Evolutionary conservation across 2,329 filamentous ascomycete genomes (phyloP).

Genomic region (Rutstroemia sp.): DNA sequence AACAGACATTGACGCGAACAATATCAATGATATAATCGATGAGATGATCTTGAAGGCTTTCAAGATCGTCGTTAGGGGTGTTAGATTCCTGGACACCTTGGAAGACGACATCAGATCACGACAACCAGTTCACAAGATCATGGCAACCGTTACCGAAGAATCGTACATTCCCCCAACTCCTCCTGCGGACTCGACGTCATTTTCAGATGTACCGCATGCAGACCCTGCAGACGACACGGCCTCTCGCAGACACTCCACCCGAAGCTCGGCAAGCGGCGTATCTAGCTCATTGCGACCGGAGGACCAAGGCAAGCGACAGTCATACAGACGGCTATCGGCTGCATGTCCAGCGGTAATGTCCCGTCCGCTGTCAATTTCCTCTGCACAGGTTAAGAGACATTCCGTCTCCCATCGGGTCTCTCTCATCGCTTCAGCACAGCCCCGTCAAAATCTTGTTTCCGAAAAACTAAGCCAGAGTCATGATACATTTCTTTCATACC

Average conservation of each 20-base stretch:
- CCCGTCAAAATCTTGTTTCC: slow-evolving; percentile 70
- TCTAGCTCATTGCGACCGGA: slow-evolving; percentile 21
- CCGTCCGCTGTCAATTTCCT: slow-evolving; percentile 23
- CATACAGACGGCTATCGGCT: slow-evolving; percentile 24
- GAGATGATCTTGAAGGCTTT: slow-evolving; percentile 92
- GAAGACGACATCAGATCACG: slow-evolving; percentile 52
- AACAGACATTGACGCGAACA: slow-evolving; percentile 39
- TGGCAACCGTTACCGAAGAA: slow-evolving; percentile 54
- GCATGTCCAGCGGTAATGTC: slow-evolving; percentile 18
- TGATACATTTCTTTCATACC: slow-evolving; percentile 81
- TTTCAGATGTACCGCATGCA: slow-evolving; percentile 35
- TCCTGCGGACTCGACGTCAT: slow-evolving; percentile 48
- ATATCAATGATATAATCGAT: slow-evolving; percentile 72
- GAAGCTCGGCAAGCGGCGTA: slow-evolving; percentile 25
- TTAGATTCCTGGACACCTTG: slow-evolving; percentile 82
- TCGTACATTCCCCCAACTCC: slow-evolving; percentile 53
- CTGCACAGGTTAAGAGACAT: slow-evolving; percentile 23
- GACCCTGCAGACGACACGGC: slow-evolving; percentile 33
- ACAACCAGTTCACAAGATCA: slow-evolving; percentile 46
- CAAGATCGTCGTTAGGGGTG: slow-evolving; percentile 84
- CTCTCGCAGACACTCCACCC: slow-evolving; percentile 26
- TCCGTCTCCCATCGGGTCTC: slow-evolving; percentile 63
- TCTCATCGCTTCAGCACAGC: slow-evolving; percentile 58
- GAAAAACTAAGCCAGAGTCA: slow-evolving; percentile 73
- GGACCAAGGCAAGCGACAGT: slow-evolving; percentile 26